Percentiles rank a stretch among this genome's conserved stretches.
phyloP scores from a whole-genome alignment of 2,329 filamentous ascomycete genomes.

The Epicoccum nigrum region DNA sequence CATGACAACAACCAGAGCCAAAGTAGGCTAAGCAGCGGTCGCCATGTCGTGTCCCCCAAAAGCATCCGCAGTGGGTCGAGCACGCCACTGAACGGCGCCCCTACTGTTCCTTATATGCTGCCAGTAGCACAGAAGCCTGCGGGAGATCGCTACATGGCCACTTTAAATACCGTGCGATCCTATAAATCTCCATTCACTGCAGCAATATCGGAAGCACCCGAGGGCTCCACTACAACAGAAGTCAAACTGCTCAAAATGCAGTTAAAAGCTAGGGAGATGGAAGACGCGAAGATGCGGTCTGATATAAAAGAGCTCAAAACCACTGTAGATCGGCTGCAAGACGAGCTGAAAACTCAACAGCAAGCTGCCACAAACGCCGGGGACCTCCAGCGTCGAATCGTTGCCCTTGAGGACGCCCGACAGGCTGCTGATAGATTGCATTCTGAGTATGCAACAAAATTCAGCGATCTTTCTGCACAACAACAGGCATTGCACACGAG shows the following conservation, averaged over 20 bases:
- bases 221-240: background rate
- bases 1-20: no score
- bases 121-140: slow-evolving; percentile 2
- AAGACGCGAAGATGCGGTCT: background rate
- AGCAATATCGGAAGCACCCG: background rate
- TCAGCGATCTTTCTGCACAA: no score
- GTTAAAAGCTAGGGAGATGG: background rate
- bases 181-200: background rate
- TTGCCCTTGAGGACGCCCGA: background rate
- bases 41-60: slow-evolving; percentile 15
- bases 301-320: background rate
- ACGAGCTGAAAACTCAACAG: background rate
- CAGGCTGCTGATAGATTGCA: background rate
- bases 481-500: no score
- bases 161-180: background rate
- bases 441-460: background rate
- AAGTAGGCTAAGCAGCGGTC: no score
- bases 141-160: background rate
- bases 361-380: background rate
- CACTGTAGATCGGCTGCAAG: background rate
- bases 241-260: background rate
- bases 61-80: slow-evolving; percentile 24
- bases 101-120: slow-evolving; percentile 31
- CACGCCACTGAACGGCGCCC: slow-evolving; percentile 28
- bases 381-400: background rate